A percentile compares a stretch with the other conserved stretches of the same genome.
phyloP scores from a whole-genome alignment of 2,329 filamentous ascomycete species.

The Magnaporthales sp. region DNA sequence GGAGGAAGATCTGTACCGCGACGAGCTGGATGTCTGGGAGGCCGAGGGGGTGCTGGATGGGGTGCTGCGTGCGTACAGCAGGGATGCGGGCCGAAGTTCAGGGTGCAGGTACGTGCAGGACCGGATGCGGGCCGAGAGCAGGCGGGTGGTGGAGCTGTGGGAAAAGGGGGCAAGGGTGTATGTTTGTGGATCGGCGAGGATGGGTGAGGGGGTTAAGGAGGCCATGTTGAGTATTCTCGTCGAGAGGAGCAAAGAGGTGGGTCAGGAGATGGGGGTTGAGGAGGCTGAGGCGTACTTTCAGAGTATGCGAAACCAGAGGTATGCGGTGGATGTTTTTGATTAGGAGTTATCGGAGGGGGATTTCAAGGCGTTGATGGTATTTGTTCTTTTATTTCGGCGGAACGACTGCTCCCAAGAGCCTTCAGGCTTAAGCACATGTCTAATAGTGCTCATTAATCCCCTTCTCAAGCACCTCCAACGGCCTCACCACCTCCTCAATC shows the following conservation, averaged over 20 bases:
- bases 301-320: not conserved
- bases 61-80: constrained; percentile 3
- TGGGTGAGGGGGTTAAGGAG: not conserved
- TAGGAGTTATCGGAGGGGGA: not conserved
- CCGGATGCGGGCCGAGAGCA: not conserved
- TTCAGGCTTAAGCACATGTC: too few relatives aligned
- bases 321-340: not conserved
- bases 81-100: not conserved
- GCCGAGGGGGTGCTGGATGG: constrained; percentile 7
- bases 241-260: not conserved
- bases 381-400: not conserved
- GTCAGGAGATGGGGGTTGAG: not conserved
- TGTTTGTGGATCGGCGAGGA: constrained; percentile 1
- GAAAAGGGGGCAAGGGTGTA: not conserved
- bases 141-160: not conserved
- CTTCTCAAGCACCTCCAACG: constrained; percentile 12
- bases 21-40: constrained; percentile 16
- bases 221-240: not conserved
- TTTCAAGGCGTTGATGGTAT: not conserved
- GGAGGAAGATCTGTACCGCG: constrained; percentile 23
- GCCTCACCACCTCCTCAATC: constrained; percentile 20
- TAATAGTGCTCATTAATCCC: constrained; percentile 5
- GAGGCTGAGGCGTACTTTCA: not conserved
- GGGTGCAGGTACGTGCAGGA: constrained; percentile 6
- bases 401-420: not conserved